Percentiles rank a stretch among this genome's conserved stretches.
These are phyloP conservation scores for Trichoderma aggressivum DNA, from an alignment of 2,329 filamentous ascomycete genomes.

Conservation along the genomic window DNA sequence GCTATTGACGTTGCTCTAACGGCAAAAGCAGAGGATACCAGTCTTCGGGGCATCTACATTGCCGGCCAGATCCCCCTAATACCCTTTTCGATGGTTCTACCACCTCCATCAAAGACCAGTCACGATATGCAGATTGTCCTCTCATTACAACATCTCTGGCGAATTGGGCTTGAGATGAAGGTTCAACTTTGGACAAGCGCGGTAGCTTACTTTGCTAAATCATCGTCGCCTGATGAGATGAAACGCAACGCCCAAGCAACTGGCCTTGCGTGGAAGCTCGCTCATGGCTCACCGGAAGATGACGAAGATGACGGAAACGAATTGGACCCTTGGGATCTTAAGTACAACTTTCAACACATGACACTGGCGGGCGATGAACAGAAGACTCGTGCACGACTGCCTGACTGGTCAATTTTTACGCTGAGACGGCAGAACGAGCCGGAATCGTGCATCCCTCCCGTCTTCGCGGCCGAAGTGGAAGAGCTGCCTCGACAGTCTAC, in stretches of 20 bases:
- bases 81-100: conserved; percentile 71
- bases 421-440: conserved; percentile 37
- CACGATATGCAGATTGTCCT: conserved; percentile 62
- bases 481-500: conserved; percentile 69
- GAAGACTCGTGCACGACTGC: conserved; percentile 34
- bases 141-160: conserved; percentile 84
- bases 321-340: conserved; percentile 66
- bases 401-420: conserved; percentile 49
- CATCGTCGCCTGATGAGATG: conserved; percentile 29
- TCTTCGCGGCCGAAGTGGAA: conserved; percentile 73
- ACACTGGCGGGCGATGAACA: conserved; percentile 35
- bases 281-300: conserved; percentile 40
- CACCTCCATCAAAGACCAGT: conserved; percentile 34
- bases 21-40: conserved; percentile 17
- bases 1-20: conserved; percentile 57
- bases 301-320: conserved; percentile 47
- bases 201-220: conserved; percentile 66
- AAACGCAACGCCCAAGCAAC: conserved; percentile 41
- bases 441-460: conserved; percentile 51
- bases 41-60: conserved; percentile 54
- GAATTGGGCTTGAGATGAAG: conserved; percentile 69
- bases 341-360: conserved; percentile 53
- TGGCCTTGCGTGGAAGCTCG: conserved; percentile 46
- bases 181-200: conserved; percentile 73
- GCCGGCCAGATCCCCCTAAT: conserved; percentile 91